A percentile compares a stretch with the other conserved stretches of the same genome.
These are phyloP conservation scores for Xylariaceae sp. DNA, from an alignment of 2,329 filamentous ascomycete genomes.

Conservation along the genomic window DNA sequence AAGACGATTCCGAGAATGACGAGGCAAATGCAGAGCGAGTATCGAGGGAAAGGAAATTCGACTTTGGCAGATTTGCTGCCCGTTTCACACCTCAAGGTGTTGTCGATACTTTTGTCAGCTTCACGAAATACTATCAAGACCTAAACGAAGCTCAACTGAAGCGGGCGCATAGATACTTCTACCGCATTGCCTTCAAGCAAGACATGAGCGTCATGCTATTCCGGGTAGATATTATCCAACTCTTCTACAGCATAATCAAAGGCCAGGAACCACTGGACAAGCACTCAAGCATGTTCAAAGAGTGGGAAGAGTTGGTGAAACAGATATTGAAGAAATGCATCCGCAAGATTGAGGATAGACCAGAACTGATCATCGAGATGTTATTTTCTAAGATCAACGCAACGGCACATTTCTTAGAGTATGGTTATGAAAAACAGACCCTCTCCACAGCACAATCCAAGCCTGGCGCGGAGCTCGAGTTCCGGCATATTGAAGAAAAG, in stretches of 20 bases:
- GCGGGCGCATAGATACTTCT: conserved; percentile 88
- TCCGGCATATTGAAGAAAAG: conserved; percentile 65
- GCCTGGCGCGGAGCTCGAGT: conserved; percentile 76
- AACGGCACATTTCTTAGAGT: conserved; percentile 83
- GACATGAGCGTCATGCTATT: conserved; percentile 86
- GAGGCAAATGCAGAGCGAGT: conserved; percentile 64
- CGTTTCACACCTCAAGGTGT: conserved; percentile 81
- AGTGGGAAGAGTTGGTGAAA: conserved; percentile 86
- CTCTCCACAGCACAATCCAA: conserved; percentile 56
- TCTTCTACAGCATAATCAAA: conserved; percentile 89
- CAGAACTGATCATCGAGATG: conserved; percentile 84
- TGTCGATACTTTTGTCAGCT: conserved; percentile 81
- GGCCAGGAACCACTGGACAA: conserved; percentile 73
- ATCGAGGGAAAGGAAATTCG: conserved; percentile 83
- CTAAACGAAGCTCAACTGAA: conserved; percentile 78
- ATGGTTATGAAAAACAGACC: conserved; percentile 80
- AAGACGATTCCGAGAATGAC: conserved; percentile 70
- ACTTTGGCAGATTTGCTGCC: conserved; percentile 78
- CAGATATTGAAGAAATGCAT: conserved; percentile 79
- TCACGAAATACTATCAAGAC: conserved; percentile 76
- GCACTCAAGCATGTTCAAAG: conserved; percentile 64
- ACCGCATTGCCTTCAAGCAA: conserved; percentile 91
- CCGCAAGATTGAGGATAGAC: conserved; percentile 80
- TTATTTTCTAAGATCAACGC: conserved; percentile 87
- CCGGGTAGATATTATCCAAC: conserved; percentile 81